These are phyloP conservation scores for Phytophthora lateralis DNA, from an alignment of 352 stramenopile species.

Conservation along the genomic window DNA sequence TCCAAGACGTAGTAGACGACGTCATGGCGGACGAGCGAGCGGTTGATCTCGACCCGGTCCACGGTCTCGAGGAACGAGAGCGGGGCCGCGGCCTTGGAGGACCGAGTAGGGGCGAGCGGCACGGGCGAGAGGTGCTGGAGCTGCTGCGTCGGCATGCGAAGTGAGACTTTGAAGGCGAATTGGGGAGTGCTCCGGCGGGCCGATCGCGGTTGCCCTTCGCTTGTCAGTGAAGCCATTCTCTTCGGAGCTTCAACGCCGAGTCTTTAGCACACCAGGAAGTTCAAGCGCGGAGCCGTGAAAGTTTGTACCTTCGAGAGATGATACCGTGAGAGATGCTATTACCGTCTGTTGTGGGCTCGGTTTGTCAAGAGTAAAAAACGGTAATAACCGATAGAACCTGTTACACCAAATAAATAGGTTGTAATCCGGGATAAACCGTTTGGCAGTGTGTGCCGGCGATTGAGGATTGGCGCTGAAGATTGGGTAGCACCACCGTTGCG, in stretches of 20 bases:
- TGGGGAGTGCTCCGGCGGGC: slow-evolving; percentile 12
- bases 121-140: slow-evolving; percentile 71
- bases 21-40: slow-evolving; percentile 37
- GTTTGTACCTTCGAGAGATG: neutral
- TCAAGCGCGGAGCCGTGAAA: neutral
- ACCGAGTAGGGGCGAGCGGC: slow-evolving; percentile 44
- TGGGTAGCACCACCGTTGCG: neutral
- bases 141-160: slow-evolving; percentile 35
- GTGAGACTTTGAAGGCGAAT: neutral
- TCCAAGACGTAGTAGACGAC: slow-evolving; percentile 58
- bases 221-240: slow-evolving; percentile 27
- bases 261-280: neutral
- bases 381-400: neutral
- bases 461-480: slow-evolving; percentile 1
- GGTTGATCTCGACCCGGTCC: slow-evolving; percentile 54
- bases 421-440: neutral
- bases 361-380: too few relatives aligned
- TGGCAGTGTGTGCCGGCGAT: neutral
- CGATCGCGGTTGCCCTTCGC: neutral
- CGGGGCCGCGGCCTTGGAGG: slow-evolving; percentile 32
- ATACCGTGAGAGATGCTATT: too few relatives aligned
- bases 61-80: slow-evolving; percentile 45
- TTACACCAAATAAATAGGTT: neutral
- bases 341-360: too few relatives aligned
- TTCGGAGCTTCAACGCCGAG: slow-evolving; percentile 17